Evolutionary conservation across 1,284 basidiomycete genomes (phyloP).

Genomic region (Cerrena zonata): DNA sequence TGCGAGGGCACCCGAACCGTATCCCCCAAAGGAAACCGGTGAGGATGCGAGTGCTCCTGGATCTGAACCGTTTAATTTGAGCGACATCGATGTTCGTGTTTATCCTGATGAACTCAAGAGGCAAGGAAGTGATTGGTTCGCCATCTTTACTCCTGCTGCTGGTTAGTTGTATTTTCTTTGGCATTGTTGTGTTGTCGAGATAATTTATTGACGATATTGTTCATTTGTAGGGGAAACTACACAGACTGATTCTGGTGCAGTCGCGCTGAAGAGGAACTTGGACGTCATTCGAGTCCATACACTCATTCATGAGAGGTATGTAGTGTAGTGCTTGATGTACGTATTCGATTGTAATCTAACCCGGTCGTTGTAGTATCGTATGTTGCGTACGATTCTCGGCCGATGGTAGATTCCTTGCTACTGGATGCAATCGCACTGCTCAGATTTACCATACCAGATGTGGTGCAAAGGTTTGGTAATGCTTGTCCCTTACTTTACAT

Average conservation of each 20-base stretch:
- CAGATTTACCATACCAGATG: slow-evolving; percentile 89
- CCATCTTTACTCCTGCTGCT: slow-evolving; percentile 84
- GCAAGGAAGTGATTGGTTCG: slow-evolving; percentile 92
- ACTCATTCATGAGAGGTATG: slow-evolving; percentile 85
- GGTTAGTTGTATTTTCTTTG: slow-evolving; percentile 1
- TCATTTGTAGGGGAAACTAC: not conserved
- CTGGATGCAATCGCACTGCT: slow-evolving; percentile 85
- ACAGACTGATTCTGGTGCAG: not conserved
- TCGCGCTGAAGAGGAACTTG: slow-evolving; percentile 50
- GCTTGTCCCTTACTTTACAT: slow-evolving; percentile 22
- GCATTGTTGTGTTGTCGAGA: not conserved
- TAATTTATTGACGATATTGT: not conserved
- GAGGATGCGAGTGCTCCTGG: not conserved
- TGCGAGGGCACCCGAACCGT: not conserved
- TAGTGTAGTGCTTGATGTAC: slow-evolving; percentile 5
- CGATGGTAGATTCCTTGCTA: slow-evolving; percentile 84
- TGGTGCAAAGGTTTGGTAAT: slow-evolving; percentile 73
- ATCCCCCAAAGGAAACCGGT: not conserved
- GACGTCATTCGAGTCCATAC: slow-evolving; percentile 90
- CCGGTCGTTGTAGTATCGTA: slow-evolving; percentile 58
- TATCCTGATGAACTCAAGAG: slow-evolving; percentile 58
- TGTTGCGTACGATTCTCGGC: slow-evolving; percentile 89
- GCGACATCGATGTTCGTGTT: slow-evolving; percentile 36
- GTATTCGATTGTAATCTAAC: slow-evolving; percentile 3
- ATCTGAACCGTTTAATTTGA: slow-evolving; percentile 16